Percentiles rank a stretch among this genome's conserved stretches.
These are phyloP conservation scores for Paraurostyla sp. DNA, from an alignment of 73 alveolate species.

Conservation along the genomic window DNA sequence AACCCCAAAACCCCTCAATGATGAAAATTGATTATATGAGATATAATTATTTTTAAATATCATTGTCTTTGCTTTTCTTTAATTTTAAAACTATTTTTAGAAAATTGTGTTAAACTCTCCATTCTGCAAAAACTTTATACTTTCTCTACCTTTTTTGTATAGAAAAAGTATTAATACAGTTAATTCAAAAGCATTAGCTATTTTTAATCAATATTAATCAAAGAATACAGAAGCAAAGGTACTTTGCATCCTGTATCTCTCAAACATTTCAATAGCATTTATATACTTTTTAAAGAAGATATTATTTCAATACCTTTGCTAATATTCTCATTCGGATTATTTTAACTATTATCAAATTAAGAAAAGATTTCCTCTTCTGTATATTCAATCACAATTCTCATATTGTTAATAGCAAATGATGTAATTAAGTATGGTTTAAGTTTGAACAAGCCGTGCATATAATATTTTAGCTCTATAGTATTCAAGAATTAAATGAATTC, in stretches of 20 bases:
- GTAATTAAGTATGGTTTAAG: background rate
- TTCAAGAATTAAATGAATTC: background rate
- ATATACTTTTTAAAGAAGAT: background rate
- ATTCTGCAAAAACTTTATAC: background rate
- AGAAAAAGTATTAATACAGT: background rate
- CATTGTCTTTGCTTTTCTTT: no score
- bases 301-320: background rate
- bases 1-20: no score
- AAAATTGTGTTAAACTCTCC: background rate
- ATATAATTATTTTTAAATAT: no score
- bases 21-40: no score
- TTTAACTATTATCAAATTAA: background rate
- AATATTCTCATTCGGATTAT: background rate
- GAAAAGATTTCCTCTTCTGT: background rate
- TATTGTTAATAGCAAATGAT: background rate
- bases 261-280: background rate
- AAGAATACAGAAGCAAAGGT: background rate
- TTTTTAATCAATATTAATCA: background rate
- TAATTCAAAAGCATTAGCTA: background rate
- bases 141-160: background rate
- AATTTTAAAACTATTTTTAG: background rate
- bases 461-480: background rate
- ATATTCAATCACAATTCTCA: background rate
- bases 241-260: background rate
- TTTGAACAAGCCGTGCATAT: background rate